Evolutionary conservation across 352 stramenopile genomes (phyloP), one percentile per base, ranked within the genome.

Genomic region (Lagenidium giganteum): DNA sequence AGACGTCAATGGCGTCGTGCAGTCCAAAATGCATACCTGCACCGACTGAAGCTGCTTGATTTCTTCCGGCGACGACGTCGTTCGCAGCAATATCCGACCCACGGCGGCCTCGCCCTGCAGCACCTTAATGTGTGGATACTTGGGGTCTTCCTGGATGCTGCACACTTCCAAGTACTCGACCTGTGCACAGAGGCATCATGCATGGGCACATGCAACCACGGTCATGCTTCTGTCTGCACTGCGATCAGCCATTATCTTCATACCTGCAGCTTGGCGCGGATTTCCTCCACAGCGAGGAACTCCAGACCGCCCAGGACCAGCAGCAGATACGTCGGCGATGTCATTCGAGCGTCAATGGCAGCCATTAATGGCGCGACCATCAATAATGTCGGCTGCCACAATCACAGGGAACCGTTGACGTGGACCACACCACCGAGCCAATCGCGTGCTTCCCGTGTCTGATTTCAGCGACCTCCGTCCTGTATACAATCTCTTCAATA

Each of bases 291-390:
- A 7, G 63, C 76, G 8, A 92, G 53, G 32, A 70, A 70, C 61
- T 92, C 79, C 20, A 92, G 70, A 0, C 79, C 76, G 39, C 79
- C 73, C 54, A 92, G 66, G 47, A 82, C 76, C 16, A 92, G 71
- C 51, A 92, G 53, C 59, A 92, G 55, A 40, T 92, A 92, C 36
- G 70, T 77, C 9, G 64, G 47, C 3, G 32, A 17, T 14, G 35
- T 16, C 18, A n/a, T 17, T 33, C 14, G 11, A 30, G 17, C 8
- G 16, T 20, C 29, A 11, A 18, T 32, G 13, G 6, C 42, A 24
- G 17, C 13, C 36, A 29, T 38, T 21, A n/a, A 47, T 37, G 36
- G 45, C 32, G 40, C 49, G 4, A 39, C 26, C 35, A 34, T 17
- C 25, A 57, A 54, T 18, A 37, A 42, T 51, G 39, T 48, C 34